Conservation (phyloP, 1,139 yeast species). For the Suhomyces anneliseae region DNA sequence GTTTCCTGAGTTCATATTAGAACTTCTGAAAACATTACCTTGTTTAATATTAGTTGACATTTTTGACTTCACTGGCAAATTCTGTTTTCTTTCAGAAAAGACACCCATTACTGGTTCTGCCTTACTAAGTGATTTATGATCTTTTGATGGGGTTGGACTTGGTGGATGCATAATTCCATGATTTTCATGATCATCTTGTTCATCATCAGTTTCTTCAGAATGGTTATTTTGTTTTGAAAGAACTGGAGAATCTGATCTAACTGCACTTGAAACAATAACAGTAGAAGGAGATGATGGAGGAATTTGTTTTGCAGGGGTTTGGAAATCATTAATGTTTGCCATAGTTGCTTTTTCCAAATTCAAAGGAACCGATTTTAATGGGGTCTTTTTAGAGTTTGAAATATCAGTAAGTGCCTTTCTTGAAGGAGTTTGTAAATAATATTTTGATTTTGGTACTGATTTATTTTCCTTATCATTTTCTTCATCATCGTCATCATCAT, state of each 20-base stretch:
- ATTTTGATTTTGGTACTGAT: conserved; percentile 9
- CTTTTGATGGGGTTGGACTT: conserved; percentile 46
- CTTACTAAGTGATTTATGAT: conserved; percentile 15
- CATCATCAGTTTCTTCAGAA: conserved; percentile 7
- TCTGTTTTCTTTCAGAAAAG: conserved; percentile 33
- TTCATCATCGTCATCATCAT: conserved; percentile 12
- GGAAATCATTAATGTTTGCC: conserved; percentile 7
- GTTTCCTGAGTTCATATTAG: conserved; percentile 11
- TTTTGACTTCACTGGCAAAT: conserved; percentile 4
- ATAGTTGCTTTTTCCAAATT: conserved; percentile 7
- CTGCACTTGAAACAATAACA: conserved; percentile 22
- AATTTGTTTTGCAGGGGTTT: conserved; percentile 22
- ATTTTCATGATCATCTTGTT: conserved; percentile 3
- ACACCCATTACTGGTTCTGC: conserved; percentile 45
- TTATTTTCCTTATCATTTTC: conserved; percentile 14
- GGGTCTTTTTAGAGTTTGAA: conserved; percentile 24
- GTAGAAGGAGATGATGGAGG: conserved; percentile 27
- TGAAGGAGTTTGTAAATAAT: conserved; percentile 34
- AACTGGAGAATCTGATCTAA: conserved; percentile 9
- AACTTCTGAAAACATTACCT: conserved; percentile 10
- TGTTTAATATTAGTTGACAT: not conserved
- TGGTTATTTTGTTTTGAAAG: not conserved
- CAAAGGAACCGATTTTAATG: conserved; percentile 11
- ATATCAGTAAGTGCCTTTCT: conserved; percentile 29
- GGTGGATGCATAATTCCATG: conserved; percentile 24